Evolutionary conservation across 768 basidiomycete species (phyloP).

Genomic region (Scleroderma citrinum): DNA sequence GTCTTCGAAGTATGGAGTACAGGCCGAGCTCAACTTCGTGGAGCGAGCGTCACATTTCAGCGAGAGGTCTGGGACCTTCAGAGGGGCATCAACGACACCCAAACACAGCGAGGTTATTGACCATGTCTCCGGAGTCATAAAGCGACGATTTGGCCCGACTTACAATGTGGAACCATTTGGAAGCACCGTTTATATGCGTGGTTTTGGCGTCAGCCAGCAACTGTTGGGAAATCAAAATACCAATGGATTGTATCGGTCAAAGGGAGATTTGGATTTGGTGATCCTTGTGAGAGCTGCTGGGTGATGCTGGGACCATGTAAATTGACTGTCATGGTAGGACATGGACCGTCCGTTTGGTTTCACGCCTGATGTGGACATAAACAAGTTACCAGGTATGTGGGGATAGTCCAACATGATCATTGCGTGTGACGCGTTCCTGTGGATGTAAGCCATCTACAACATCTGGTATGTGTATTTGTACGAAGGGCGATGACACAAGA

Average conservation of each 20-base stretch:
- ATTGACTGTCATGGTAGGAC: constrained; percentile 26
- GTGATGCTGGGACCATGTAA: not conserved
- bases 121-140: not conserved
- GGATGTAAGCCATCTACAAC: constrained; percentile 26
- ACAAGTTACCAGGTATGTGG: constrained; percentile 27
- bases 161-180: constrained; percentile 42
- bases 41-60: not conserved
- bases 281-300: constrained; percentile 36
- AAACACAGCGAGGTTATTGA: not conserved
- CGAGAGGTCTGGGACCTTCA: not conserved
- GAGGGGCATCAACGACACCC: too few relatives aligned
- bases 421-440: not conserved
- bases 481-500: not conserved
- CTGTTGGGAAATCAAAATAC: constrained; percentile 8
- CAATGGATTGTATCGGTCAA: not conserved
- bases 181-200: constrained; percentile 41
- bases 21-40: not conserved
- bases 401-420: not conserved
- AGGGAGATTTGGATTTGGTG: constrained; percentile 46
- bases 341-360: constrained; percentile 23
- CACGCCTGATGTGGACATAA: constrained; percentile 17
- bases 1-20: not conserved
- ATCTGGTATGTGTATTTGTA: constrained; percentile 15
- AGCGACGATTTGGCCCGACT: not conserved
- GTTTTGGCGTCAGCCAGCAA: constrained; percentile 22